Evolutionary conservation across 139 green algal species (phyloP), one percentile per base, ranked within the genome.

Genomic region (Chlamydomonas sphaeroides): DNA sequence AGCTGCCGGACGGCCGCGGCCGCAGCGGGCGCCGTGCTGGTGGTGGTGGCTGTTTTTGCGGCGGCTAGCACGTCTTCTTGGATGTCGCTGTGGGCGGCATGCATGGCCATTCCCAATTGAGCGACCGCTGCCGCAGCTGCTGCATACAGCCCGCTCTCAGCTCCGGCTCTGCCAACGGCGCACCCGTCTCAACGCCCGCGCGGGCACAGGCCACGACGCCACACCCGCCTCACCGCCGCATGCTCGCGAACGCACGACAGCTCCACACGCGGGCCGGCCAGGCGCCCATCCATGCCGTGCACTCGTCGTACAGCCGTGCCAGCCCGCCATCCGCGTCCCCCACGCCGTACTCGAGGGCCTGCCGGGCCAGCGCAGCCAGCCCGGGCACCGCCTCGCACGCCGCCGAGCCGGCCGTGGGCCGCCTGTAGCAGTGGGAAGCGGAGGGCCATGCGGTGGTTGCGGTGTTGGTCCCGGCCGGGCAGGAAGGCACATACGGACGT

Each of bases 211-310:
- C 51, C 4, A 7, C 51, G 20, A 17, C 51, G 14, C 10, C 33
- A 15, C 23, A 32, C 14, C 21, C 17, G 6, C 2, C 77, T 45
- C 51, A 84, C 77, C 65, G 39, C 14, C 57, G 26, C 33, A 84
- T 33, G n/a, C 3, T 28, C 2, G 65, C 65, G 51, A 84, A 84
- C 0, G 77, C 33, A 26, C 77, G 65, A 1, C 35, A 61, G 25
- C 65, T 65, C 77, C 77, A 84, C 35, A 59, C 65, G 20, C 63
- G 68, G 10, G 77, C 77, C 33, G 77, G 42, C 77, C 77, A 84
- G 6, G 49, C 33, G 25, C 41, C 77, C 77, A 84, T 57, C 65
- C 65, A 84, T 3, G 49, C 25, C 65, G 26, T 59, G 42, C 65
- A 75, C 7, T 84, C 65, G 48, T 5, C 77, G 63, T 84, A 75